Evolutionary conservation across 129 eudicot species (phyloP).

Genomic region (Glebionis coronaria): DNA sequence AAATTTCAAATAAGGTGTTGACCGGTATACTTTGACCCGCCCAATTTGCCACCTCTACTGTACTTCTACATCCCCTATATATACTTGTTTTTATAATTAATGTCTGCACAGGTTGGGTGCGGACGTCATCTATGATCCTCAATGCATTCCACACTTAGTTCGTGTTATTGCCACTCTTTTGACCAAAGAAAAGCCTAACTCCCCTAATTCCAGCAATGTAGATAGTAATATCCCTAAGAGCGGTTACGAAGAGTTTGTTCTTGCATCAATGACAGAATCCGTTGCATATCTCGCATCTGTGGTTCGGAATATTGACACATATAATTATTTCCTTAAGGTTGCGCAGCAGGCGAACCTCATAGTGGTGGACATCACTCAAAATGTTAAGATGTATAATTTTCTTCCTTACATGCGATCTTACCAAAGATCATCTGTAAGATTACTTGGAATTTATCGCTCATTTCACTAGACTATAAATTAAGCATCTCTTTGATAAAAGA

Average conservation of each 20-base stretch:
- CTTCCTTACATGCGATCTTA: conserved; percentile 85
- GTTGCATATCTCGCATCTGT: conserved; percentile 86
- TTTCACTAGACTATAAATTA: conserved; percentile 11
- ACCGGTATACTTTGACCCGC: no score
- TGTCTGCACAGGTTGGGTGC: conserved; percentile 68
- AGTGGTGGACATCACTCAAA: conserved; percentile 59
- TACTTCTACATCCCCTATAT: neutral
- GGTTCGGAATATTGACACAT: conserved; percentile 67
- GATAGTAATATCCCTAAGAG: neutral
- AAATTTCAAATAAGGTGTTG: no score
- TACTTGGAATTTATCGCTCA: conserved; percentile 29
- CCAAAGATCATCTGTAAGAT: conserved; percentile 39
- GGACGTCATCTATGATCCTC: conserved; percentile 78
- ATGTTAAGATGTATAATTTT: conserved; percentile 38
- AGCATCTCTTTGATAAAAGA: neutral
- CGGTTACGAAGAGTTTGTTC: conserved; percentile 20
- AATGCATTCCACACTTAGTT: conserved; percentile 77
- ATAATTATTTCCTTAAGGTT: conserved; percentile 46
- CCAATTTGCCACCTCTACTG: neutral
- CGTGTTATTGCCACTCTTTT: conserved; percentile 60
- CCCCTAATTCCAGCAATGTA: conserved; percentile 1
- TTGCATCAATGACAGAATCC: conserved; percentile 28
- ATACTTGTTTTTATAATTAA: neutral
- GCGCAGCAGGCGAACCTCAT: conserved; percentile 49
- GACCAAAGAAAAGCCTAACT: conserved; percentile 30